phyloP scores from a whole-genome alignment of 2,329 filamentous ascomycete species.

The Ploettnerulaceae sp. region DNA sequence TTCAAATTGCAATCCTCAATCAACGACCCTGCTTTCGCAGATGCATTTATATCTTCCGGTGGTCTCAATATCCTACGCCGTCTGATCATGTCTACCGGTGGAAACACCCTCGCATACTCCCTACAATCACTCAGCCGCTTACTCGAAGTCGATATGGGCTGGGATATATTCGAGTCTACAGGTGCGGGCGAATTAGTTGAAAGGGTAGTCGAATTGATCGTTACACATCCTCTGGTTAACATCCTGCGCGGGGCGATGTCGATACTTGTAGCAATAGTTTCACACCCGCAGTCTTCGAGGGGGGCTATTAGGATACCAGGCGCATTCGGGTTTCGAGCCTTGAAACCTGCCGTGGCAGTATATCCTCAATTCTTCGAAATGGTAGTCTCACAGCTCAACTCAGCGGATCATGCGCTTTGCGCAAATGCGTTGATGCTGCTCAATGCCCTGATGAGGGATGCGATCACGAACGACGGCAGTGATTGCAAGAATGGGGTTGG shows the following conservation, averaged over 20 bases:
- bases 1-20: conserved; percentile 97
- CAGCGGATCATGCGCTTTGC: conserved; percentile 91
- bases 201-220: conserved; percentile 83
- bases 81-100: conserved; percentile 77
- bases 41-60: conserved; percentile 88
- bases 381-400: conserved; percentile 85
- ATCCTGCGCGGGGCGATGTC: conserved; percentile 96
- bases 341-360: conserved; percentile 86
- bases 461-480: conserved; percentile 69
- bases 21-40: conserved; percentile 92
- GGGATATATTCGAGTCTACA: conserved; percentile 74
- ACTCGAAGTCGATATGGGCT: conserved; percentile 95
- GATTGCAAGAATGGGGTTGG: conserved; percentile 32
- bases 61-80: conserved; percentile 77
- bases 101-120: conserved; percentile 94
- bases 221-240: conserved; percentile 93
- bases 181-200: conserved; percentile 63
- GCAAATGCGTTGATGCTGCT: conserved; percentile 93
- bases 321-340: conserved; percentile 79
- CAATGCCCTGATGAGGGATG: conserved; percentile 91
- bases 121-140: conserved; percentile 82
- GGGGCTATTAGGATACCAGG: conserved; percentile 46
- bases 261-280: conserved; percentile 88
- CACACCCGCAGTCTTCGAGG: conserved; percentile 63
- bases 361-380: conserved; percentile 94